phyloP scores from a whole-genome alignment of 306 rosid genomes.

The Medicago lupulina region DNA sequence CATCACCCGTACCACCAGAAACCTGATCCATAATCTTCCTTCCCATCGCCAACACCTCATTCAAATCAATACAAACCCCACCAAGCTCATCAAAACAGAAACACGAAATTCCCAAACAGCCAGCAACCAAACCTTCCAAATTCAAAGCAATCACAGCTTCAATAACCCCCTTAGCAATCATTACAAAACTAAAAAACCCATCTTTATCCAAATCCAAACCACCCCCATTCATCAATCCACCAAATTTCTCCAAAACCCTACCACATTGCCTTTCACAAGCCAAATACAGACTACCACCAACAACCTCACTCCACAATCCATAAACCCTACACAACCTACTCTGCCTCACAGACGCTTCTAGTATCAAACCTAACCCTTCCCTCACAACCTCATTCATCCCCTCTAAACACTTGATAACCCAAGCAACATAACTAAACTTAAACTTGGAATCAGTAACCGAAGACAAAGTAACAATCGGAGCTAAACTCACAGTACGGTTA shows the following conservation, averaged over 20 bases:
- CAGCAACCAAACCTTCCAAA: slow-evolving; percentile 62
- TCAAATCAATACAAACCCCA: slow-evolving; percentile 63
- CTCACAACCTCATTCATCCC: slow-evolving; percentile 66
- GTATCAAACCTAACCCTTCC: slow-evolving; percentile 60
- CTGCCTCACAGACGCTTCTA: slow-evolving; percentile 61
- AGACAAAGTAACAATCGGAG: slow-evolving; percentile 52
- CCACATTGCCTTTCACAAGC: slow-evolving; percentile 58
- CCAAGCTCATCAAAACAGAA: slow-evolving; percentile 71
- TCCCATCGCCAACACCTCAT: slow-evolving; percentile 63
- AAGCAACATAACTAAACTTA: slow-evolving; percentile 57
- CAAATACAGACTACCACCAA: slow-evolving; percentile 60
- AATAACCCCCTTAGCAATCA: slow-evolving; percentile 59
- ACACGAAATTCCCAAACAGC: slow-evolving; percentile 65
- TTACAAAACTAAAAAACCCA: slow-evolving; percentile 52
- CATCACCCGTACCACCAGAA: slow-evolving; percentile 33
- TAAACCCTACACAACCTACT: slow-evolving; percentile 57
- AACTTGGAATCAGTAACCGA: slow-evolving; percentile 39
- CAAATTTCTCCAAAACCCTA: slow-evolving; percentile 50
- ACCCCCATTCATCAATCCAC: slow-evolving; percentile 44
- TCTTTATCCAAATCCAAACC: slow-evolving; percentile 43
- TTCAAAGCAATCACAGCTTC: slow-evolving; percentile 74
- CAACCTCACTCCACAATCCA: slow-evolving; percentile 83
- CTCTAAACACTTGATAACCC: slow-evolving; percentile 69
- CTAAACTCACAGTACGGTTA: slow-evolving; percentile 56
- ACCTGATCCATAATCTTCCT: slow-evolving; percentile 51